Evolutionary conservation across 208 protist species (phyloP).

Genomic region (Acanthamoeba healyi): DNA sequence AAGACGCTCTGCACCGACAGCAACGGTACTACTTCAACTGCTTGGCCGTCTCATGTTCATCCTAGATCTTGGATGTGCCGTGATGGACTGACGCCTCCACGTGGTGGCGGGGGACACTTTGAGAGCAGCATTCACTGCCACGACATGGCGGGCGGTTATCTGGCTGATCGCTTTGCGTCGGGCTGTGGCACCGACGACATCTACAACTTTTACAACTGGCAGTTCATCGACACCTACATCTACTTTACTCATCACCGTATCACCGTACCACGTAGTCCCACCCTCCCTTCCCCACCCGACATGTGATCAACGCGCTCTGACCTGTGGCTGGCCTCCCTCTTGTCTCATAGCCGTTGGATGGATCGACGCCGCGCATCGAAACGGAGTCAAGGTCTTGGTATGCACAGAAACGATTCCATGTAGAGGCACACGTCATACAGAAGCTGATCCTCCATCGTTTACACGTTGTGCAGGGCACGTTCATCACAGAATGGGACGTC

Average conservation of each 20-base stretch:
- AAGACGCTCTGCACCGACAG: not conserved
- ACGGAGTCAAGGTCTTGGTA: slow-evolving; percentile 91
- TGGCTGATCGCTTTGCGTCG: slow-evolving; percentile 22
- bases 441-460: not conserved
- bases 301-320: no score
- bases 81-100: not conserved
- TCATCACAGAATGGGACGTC: slow-evolving; percentile 91
- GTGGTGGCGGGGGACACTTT: no score
- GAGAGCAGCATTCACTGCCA: slow-evolving; percentile 67
- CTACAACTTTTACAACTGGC: slow-evolving; percentile 92
- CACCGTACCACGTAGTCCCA: slow-evolving; percentile 88
- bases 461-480: slow-evolving; percentile 84
- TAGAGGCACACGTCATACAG: no score
- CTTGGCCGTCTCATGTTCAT: not conserved
- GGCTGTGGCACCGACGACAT: slow-evolving; percentile 50
- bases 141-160: slow-evolving; percentile 76
- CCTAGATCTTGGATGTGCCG: no score
- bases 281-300: not conserved
- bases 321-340: not conserved
- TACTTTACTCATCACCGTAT: slow-evolving; percentile 94
- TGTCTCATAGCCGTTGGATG: slow-evolving; percentile 86
- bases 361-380: slow-evolving; percentile 90
- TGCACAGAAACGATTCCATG: no score
- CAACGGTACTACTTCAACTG: not conserved
- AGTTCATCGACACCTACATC: slow-evolving; percentile 91